phyloP scores from a whole-genome alignment of 2,329 filamentous ascomycete genomes.

The Daldinia sp. region DNA sequence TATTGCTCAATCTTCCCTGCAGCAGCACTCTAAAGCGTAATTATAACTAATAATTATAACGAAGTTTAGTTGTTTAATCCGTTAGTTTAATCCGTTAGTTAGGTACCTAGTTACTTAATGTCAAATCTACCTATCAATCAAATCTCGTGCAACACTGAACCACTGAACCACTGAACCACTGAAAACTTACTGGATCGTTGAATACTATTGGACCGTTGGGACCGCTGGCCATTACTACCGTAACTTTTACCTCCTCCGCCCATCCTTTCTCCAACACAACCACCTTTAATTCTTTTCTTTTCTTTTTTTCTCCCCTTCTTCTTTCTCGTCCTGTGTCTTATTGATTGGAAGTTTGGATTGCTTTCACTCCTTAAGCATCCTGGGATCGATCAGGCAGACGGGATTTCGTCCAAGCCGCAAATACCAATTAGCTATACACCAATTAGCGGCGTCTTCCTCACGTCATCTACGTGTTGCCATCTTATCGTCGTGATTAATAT shows the following conservation, averaged over 20 bases:
- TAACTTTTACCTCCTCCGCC: constrained; percentile 5
- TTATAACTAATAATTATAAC: constrained; percentile 12
- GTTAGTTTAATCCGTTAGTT: no score
- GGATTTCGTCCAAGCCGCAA: constrained; percentile 13
- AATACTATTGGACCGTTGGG: not conserved
- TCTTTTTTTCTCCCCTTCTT: not conserved
- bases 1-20: constrained; percentile 13
- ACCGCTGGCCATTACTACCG: constrained; percentile 4
- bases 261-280: constrained; percentile 6
- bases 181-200: no score
- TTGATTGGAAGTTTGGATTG: constrained; percentile 19
- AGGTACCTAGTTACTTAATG: not conserved
- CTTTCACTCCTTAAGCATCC: constrained; percentile 39
- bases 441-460: constrained; percentile 3
- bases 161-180: not conserved
- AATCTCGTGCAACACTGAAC: constrained; percentile 3
- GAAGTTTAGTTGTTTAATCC: no score
- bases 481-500: not conserved
- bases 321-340: constrained; percentile 1
- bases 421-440: constrained; percentile 3
- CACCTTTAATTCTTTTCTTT: not conserved
- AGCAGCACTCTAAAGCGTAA: not conserved
- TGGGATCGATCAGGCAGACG: constrained; percentile 18
- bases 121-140: constrained; percentile 23
- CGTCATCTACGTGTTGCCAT: constrained; percentile 10